Evolutionary conservation across 768 basidiomycete genomes (phyloP), one percentile per base, ranked within the genome.

Genomic region (Trametes villosa): DNA sequence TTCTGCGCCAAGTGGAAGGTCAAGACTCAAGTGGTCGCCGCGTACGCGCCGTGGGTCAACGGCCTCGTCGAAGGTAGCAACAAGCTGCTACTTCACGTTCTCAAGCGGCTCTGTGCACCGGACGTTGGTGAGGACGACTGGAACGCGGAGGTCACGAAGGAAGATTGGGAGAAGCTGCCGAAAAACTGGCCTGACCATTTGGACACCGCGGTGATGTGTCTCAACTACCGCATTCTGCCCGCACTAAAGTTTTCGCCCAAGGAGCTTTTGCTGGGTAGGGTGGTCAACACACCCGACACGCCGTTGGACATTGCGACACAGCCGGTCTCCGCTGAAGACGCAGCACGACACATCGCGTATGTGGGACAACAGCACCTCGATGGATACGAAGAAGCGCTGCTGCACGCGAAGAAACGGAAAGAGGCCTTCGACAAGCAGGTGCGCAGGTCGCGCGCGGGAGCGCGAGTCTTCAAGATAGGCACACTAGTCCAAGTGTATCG

Each of bases 11-110:
- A 51, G 18, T 31, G 62, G 12, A 63, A 68, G 0, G 67, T 67
- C 1, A 50, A 67, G 29, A 57, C 66, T 2, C 62, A 72, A 12
- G 60, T 72, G 0, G 59, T 67, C 0, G 41, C 76, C 11, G 74
- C 74, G 1, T 80, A 80, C 53, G 68, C 76, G 11, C 78, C 77
- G 9, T 80, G 78, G 79, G 62, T 78, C 18, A 79, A 78, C 51
- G 74, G 77, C 0, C 62, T 77, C 0, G 67, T 76, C 0, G 73
- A 78, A 38, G 71, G 71, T 3, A 64, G 70, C 0, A 80, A 81
- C 61, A 67, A 66, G 9, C 36, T 72, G 0, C 62, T 80, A 0
- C 62, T 79, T 0, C 50, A 67, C 9, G 15, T 64, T 0, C 60
- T 80, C 1, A 65, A 65, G 20, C 42, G 70, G 0, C 51, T 79